Base-by-base conservation (phyloP, 495 filamentous ascomycete species). In the Penicillium desertorum region DNA sequence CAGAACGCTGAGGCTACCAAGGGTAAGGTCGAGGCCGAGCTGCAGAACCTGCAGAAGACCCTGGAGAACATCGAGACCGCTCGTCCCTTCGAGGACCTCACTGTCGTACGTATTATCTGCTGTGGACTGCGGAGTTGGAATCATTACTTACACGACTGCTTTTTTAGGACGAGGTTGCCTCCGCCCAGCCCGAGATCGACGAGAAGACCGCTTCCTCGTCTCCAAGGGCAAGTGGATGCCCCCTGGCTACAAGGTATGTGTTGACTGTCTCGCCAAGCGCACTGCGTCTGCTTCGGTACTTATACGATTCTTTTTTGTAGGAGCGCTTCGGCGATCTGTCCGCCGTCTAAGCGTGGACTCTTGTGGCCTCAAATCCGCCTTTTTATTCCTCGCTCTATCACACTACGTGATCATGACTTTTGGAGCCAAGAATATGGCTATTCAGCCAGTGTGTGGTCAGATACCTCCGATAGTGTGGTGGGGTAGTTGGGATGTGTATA, bases 241-340 rank as follows among this genome's bases (percentile, higher is more conserved):
- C 64, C 91, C 95, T 47, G 95, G 95, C 70, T 99, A 99, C 88
- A 96, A 96, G 91, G 92, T 91, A 76, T 58, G 85, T 78, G 60
- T 12, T 41, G 3, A n/a, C 16, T n/a, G 17, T 27, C 42, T 16
- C 17, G 19, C 17, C 32, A 4, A 17, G 1, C 22, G 2, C 17
- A 17, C 5, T 25, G n/a, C 9, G 11, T 9, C 17, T 12, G 22
- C 16, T 4, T 29, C 29, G 17, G 32, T 49, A 23, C 51, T 61
- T 16, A 54, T 48, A n/a, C 30, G 3, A 4, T 39, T 42, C 39
- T 11, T 17, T 20, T 46, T 36, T 65, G 47, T 64, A 96, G 92
- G 93, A 98, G 86, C 96, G 90, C 85, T 98, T 98, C 82, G 93
- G 93, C 81, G 91, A 98, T 72, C 86, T 97, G 62, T 91, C 92